phyloP scores from a whole-genome alignment of 108 stramenopile genomes.

The Parietichytrium sp. region DNA sequence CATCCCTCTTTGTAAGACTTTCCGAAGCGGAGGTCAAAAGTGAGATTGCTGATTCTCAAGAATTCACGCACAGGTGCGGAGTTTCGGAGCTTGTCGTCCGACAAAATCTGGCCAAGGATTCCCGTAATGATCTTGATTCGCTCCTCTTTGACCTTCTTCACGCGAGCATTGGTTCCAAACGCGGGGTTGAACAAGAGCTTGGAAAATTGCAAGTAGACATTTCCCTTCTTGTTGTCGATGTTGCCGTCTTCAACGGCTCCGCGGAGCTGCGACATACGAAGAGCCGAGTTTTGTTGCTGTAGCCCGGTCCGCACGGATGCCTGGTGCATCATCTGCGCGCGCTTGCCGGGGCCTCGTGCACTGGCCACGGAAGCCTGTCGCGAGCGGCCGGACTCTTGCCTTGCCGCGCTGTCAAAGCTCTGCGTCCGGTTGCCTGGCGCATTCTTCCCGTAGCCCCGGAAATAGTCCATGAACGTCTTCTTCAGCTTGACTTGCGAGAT shows the following conservation, averaged over 20 bases:
- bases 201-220: background rate
- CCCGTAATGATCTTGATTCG: background rate
- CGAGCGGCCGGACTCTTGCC: background rate
- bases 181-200: background rate
- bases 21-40: constrained; percentile 18
- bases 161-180: background rate
- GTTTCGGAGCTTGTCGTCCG: constrained; percentile 2
- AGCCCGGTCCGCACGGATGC: background rate
- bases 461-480: background rate
- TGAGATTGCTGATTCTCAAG: constrained; percentile 10
- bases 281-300: background rate
- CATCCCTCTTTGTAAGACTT: constrained; percentile 5
- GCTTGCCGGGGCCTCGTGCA: background rate
- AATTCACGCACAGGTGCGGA: background rate
- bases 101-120: background rate
- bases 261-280: background rate
- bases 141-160: constrained; percentile 11
- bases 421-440: background rate
- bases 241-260: too few species aligned
- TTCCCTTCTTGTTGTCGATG: background rate
- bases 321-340: background rate
- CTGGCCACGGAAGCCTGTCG: background rate
- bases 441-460: background rate
- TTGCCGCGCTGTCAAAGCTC: too few species aligned
- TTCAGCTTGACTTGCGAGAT: background rate